Conservation (phyloP, 148 eudicot species). For the Dianthus caryophyllus region DNA sequence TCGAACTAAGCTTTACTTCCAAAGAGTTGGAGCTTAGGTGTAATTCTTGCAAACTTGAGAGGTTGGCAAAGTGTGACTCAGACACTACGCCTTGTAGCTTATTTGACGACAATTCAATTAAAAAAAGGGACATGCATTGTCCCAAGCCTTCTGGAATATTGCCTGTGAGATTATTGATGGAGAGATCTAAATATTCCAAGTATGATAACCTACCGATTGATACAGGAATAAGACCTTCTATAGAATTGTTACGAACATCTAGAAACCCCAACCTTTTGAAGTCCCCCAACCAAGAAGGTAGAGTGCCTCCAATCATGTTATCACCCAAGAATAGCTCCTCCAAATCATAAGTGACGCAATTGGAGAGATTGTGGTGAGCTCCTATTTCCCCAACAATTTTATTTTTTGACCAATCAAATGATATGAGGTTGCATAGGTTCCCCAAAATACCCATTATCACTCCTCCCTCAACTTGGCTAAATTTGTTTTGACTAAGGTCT, state of each 20-base stretch:
- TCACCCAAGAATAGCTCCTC: background rate
- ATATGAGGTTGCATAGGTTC: conserved; percentile 15
- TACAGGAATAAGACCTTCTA: conserved; percentile 16
- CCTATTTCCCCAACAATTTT: background rate
- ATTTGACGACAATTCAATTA: conserved; percentile 12
- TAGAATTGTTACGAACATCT: background rate
- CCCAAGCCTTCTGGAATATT: background rate
- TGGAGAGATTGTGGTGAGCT: conserved; percentile 2
- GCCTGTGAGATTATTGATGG: background rate
- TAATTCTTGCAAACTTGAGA: conserved; percentile 15
- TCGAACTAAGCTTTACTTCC: conserved; percentile 18
- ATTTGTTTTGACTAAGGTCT: conserved; percentile 5
- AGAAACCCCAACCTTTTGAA: conserved; percentile 3
- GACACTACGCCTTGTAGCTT: conserved; percentile 22
- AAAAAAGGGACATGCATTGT: background rate
- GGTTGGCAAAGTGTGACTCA: conserved; percentile 18
- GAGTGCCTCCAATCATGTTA: background rate
- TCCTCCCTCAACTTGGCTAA: conserved; percentile 23
- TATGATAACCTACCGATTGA: conserved; percentile 10
- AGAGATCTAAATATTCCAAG: conserved; percentile 11
- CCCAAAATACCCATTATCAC: conserved; percentile 20
- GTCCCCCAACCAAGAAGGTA: conserved; percentile 14
- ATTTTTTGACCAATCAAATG: background rate
- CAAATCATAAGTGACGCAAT: conserved; percentile 11
- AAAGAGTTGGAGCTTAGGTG: conserved; percentile 5